Base-by-base conservation (phyloP, 2,329 filamentous ascomycete species). In the Neonectria neomacrospora region DNA sequence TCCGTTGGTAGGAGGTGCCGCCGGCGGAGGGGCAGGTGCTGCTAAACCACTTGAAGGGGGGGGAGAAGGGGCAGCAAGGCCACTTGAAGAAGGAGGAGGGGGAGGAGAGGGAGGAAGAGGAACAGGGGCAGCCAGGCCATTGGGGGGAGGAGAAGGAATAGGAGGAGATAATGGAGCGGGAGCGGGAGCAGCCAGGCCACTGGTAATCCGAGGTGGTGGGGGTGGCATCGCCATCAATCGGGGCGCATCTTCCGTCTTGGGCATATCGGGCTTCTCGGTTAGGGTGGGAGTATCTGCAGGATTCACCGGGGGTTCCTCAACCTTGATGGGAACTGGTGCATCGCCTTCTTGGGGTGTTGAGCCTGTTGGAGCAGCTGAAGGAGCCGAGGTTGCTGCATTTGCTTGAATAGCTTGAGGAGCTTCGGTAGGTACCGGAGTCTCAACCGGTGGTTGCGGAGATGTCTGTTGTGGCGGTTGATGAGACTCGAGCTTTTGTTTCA, bases 101-200 rank as follows among this genome's bases (percentile, higher is more conserved):
- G 65, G 51, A 50, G 57, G 61, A 42, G 56, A 52, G 22, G 54
- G n/a, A n/a, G n/a, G n/a, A n/a, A n/a, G n/a, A n/a, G n/a, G n/a
- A n/a, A n/a, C 42, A 18, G 63, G 57, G 37, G 62, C 55, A 28
- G 67, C 62, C 3, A 68, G 55, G 22, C 62, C 55, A 41, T 48
- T 30, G 16, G 68, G 52, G 52, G 67, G 53, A 28, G 57, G 61
- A 69, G 63, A 22, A 23, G 42, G 42, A 28, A 59, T 37, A 12
- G 64, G 47, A 18, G 61, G 45, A 22, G 67, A 37, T 9, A 55
- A 41, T 2, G 66, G 52, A 30, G 71, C 64, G 11, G 64, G 64
- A 18, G 59, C 50, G 18, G 72, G 67, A 51, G 67, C 67, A n/a
- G 67, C 66, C 7, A 74, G 67, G 8, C 73, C 68, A 56, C 58